A percentile compares a stretch with the other conserved stretches of the same genome.
phyloP scores from a whole-genome alignment of 495 filamentous ascomycete species.

The Halenospora varia region DNA sequence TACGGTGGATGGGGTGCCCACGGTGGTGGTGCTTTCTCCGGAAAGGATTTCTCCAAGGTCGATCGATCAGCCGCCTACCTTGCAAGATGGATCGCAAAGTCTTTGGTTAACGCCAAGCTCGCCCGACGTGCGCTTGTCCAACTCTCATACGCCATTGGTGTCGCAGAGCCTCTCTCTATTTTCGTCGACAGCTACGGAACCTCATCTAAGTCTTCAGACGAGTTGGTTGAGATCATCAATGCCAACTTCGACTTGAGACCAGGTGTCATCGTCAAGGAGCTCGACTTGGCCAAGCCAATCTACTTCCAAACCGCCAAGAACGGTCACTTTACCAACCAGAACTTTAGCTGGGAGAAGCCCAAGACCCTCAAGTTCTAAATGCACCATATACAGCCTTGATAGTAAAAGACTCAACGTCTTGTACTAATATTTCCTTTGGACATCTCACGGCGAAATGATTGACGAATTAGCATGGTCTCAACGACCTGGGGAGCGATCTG shows the following conservation, averaged over 20 bases:
- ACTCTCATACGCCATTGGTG: slow-evolving; percentile 98
- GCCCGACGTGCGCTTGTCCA: slow-evolving; percentile 91
- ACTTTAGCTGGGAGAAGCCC: slow-evolving; percentile 96
- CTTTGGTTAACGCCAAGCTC: slow-evolving; percentile 81
- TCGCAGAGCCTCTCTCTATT: slow-evolving; percentile 90
- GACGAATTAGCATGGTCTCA: slow-evolving; percentile 27
- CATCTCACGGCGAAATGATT: slow-evolving; percentile 30
- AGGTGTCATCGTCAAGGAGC: slow-evolving; percentile 97
- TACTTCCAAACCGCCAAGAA: slow-evolving; percentile 99
- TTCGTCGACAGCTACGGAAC: slow-evolving; percentile 87
- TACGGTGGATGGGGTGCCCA: slow-evolving; percentile 99
- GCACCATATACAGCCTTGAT: slow-evolving; percentile 26
- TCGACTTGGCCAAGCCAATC: slow-evolving; percentile 91
- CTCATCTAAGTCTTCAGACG: slow-evolving; percentile 64
- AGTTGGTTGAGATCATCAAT: slow-evolving; percentile 88
- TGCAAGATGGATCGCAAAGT: slow-evolving; percentile 98
- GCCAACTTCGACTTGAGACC: slow-evolving; percentile 96
- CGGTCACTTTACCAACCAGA: slow-evolving; percentile 99
- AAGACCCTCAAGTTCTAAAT: slow-evolving; percentile 86
- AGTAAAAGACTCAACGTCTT: slow-evolving; percentile 42
- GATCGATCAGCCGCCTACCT: slow-evolving; percentile 97
- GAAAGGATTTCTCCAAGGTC: slow-evolving; percentile 99
- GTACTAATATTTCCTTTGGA: slow-evolving; percentile 25
- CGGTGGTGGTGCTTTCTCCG: slow-evolving; percentile 99
- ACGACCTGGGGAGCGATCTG: slow-evolving; percentile 21